These are phyloP conservation scores for Dipteronia dyeriana DNA, from an alignment of 345 rosid species.

Conservation along the genomic window DNA sequence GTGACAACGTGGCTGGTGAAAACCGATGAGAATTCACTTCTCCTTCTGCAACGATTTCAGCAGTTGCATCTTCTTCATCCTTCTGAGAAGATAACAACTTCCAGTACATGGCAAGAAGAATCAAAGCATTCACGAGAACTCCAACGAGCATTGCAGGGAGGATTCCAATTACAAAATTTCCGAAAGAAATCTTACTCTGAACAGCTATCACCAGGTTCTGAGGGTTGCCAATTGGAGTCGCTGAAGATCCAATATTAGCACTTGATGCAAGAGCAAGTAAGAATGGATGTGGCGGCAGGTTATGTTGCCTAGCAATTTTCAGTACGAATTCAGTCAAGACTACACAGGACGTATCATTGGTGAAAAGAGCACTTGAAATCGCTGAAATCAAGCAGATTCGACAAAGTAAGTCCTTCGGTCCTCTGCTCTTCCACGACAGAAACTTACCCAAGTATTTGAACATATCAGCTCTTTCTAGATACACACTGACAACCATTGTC, in stretches of 20 bases:
- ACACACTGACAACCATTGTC: conserved; percentile 81
- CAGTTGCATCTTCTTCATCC: conserved; percentile 50
- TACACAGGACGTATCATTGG: conserved; percentile 84
- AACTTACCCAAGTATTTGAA: conserved; percentile 72
- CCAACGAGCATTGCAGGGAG: conserved; percentile 76
- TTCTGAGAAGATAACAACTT: conserved; percentile 51
- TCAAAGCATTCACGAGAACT: conserved; percentile 48
- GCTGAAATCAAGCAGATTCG: conserved; percentile 75
- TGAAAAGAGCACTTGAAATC: conserved; percentile 78
- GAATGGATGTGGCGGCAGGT: conserved; percentile 79
- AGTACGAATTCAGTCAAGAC: conserved; percentile 78
- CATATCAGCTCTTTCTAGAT: conserved; percentile 84
- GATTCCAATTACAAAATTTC: conserved; percentile 57
- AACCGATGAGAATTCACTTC: conserved; percentile 64
- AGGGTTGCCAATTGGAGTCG: conserved; percentile 90
- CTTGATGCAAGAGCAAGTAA: conserved; percentile 82
- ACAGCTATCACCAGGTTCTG: conserved; percentile 84
- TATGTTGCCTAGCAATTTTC: conserved; percentile 78
- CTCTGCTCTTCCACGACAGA: conserved; percentile 69
- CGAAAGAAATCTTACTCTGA: conserved; percentile 63
- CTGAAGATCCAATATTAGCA: conserved; percentile 84
- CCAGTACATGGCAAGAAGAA: conserved; percentile 75
- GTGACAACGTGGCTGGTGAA: conserved; percentile 72
- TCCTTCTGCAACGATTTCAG: conserved; percentile 48
- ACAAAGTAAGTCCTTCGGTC: conserved; percentile 69